Evolutionary conservation across 305 asterid species (phyloP), one percentile per base, ranked within the genome.

Genomic region (Ajuga reptans): DNA sequence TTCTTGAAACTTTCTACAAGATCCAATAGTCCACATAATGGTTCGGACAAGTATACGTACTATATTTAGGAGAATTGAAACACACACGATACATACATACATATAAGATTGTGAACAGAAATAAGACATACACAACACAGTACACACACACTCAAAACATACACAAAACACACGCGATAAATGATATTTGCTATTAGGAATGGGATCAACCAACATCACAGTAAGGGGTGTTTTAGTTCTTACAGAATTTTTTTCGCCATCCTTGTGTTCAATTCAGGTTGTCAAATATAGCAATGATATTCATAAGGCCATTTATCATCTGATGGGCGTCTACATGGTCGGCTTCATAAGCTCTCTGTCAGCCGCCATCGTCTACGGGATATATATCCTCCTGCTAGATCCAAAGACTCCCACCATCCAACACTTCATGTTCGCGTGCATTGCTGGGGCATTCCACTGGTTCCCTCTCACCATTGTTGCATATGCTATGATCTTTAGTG

Each of bases 361-460:
- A 4, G 92, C 90, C 64, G 91, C 87, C 65, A 77, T 84, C 36
- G 39, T 81, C 76, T 89, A 85, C 75, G 57, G 54, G 70, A 42
- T 84, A 51, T 84, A 79, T 54, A 67, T 81, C 66, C 66, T 69
- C 66, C 66, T 69, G 51, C 10, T 83, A 63, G 10, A 70, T 50
- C 80, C 63, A 29, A 83, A 31, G 29, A 46, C 85, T 57, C 86
- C 81, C n/a, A 71, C 78, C 36, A 62, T 83, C 8, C 81, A 82
- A 14, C 81, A 81, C 34, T 89, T 89, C 52, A 74, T 85, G 53
- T 80, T 87, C 36, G 50, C 83, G 11, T 89, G 95, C 65, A 66
- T 84, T 39, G 76, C 82, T 31, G 95, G 96, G 71, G 85, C 92
- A 68, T 87, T 89, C 76, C 96, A 89, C 52, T 89, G 92, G 95